A percentile compares a stretch with the other conserved stretches of the same genome.
These are phyloP conservation scores for Xylaria palmicola DNA, from an alignment of 495 filamentous ascomycete species.

Conservation along the genomic window DNA sequence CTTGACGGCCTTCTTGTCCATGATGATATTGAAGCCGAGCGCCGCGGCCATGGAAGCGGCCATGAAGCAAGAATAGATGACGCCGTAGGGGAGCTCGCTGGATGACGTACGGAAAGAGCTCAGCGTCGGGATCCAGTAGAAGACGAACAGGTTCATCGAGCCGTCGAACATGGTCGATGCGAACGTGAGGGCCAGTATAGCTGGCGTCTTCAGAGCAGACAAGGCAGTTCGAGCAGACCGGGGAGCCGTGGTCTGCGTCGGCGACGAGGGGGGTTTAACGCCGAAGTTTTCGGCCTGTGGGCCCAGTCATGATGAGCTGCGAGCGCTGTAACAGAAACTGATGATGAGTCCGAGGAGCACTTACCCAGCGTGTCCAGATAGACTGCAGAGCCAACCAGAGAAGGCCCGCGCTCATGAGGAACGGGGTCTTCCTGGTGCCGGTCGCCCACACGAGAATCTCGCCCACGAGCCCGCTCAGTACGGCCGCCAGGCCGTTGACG, in stretches of 20 bases:
- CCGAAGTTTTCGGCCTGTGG: constrained; percentile 49
- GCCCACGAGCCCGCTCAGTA: constrained; percentile 44
- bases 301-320: constrained; percentile 12
- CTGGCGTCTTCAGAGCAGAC: constrained; percentile 32
- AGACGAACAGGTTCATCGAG: constrained; percentile 60
- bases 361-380: constrained; percentile 51
- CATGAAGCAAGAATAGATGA: constrained; percentile 60
- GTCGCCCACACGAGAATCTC: constrained; percentile 38
- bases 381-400: constrained; percentile 39
- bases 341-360: constrained; percentile 19
- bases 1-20: constrained; percentile 23
- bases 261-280: constrained; percentile 16
- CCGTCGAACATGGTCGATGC: constrained; percentile 56
- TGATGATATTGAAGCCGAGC: constrained; percentile 42
- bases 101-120: constrained; percentile 34
- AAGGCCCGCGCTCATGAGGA: constrained; percentile 40
- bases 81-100: constrained; percentile 50
- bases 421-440: constrained; percentile 52
- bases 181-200: constrained; percentile 44
- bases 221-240: constrained; percentile 21
- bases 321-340: no score
- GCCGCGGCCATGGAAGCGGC: constrained; percentile 52
- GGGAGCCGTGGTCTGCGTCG: neutral
- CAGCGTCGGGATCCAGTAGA: constrained; percentile 55
- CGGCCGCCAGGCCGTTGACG: constrained; percentile 52